Evolutionary conservation across 345 rosid species (phyloP).

Genomic region (Nasturtium officinale): DNA sequence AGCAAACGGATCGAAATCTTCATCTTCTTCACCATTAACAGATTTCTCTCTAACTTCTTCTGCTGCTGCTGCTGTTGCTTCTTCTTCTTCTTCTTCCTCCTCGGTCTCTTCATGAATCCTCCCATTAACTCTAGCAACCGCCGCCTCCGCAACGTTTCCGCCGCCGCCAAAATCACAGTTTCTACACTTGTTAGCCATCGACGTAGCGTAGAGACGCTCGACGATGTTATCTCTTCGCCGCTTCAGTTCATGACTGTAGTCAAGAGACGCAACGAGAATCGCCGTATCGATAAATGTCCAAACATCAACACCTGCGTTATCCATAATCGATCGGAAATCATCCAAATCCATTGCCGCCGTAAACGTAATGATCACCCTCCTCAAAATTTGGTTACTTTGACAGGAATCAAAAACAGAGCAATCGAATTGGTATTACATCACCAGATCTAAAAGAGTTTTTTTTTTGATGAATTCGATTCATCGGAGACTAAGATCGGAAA

Average conservation of each 20-base stretch:
- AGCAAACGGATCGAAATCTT: constrained; percentile 73
- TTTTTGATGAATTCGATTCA: constrained; percentile 27
- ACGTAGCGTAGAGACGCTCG: constrained; percentile 70
- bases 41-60: constrained; percentile 56
- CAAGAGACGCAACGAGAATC: constrained; percentile 74
- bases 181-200: constrained; percentile 57
- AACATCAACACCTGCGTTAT: constrained; percentile 82
- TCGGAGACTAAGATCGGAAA: constrained; percentile 15
- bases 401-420: constrained; percentile 28
- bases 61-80: constrained; percentile 41
- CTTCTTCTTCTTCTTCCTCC: constrained; percentile 46
- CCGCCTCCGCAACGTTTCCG: constrained; percentile 31
- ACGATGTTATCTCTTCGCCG: constrained; percentile 77
- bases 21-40: constrained; percentile 57
- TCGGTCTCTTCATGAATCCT: constrained; percentile 43
- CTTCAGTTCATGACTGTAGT: constrained; percentile 67
- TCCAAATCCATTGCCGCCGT: constrained; percentile 69
- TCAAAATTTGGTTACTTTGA: constrained; percentile 9
- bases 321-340: constrained; percentile 75
- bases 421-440: constrained; percentile 17
- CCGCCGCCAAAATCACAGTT: constrained; percentile 59
- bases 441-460: constrained; percentile 43
- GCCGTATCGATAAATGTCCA: constrained; percentile 92
- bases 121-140: constrained; percentile 46
- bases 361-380: neutral